These are phyloP conservation scores for Suillus brevipes DNA, from an alignment of 768 basidiomycete genomes.

Conservation along the genomic window DNA sequence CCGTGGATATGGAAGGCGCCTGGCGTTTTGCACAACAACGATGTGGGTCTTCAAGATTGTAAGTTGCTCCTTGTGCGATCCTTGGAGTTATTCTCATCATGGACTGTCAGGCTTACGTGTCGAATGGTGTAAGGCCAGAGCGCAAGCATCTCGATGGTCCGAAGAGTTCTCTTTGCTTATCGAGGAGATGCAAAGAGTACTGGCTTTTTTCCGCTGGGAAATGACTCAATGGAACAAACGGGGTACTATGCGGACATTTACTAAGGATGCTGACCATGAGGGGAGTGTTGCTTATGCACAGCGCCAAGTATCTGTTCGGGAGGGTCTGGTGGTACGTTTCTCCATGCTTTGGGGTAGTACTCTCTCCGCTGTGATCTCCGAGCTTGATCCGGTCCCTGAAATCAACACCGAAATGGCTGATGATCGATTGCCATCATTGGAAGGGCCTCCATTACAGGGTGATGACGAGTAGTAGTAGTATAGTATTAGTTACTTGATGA, in stretches of 20 bases:
- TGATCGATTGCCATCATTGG: too few relatives aligned
- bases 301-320: background rate
- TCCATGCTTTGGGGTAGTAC: background rate
- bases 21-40: background rate
- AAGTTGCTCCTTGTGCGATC: background rate
- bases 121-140: conserved; percentile 8
- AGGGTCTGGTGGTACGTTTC: background rate
- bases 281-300: background rate
- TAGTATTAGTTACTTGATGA: background rate
- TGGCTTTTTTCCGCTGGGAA: conserved; percentile 6
- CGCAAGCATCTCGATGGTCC: conserved; percentile 7
- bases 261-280: background rate
- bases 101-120: background rate
- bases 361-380: background rate
- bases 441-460: too few relatives aligned
- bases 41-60: background rate
- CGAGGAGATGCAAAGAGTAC: conserved; percentile 13
- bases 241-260: background rate
- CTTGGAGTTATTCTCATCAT: background rate
- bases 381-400: background rate
- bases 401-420: background rate
- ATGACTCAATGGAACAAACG: background rate
- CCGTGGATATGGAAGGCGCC: conserved; percentile 1
- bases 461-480: too few relatives aligned
- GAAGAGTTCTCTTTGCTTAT: conserved; percentile 12